These are phyloP conservation scores for Yamadazyma friedrichii DNA, from an alignment of 1,139 yeast species.

Conservation along the genomic window DNA sequence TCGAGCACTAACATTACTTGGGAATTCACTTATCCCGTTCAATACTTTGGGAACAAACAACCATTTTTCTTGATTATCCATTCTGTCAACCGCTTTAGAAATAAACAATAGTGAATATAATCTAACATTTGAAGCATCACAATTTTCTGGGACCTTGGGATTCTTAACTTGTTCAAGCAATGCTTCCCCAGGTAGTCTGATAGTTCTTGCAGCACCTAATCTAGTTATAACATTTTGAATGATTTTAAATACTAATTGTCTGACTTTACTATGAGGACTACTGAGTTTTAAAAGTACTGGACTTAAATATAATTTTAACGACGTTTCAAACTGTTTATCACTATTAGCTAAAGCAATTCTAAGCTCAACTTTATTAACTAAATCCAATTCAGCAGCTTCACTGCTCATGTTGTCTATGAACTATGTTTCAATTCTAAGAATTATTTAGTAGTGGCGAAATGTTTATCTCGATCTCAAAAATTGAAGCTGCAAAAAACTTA, in stretches of 20 bases:
- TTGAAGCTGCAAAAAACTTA: conserved; percentile 2
- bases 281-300: conserved; percentile 79
- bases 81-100: conserved; percentile 62
- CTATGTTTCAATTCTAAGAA: background rate
- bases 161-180: conserved; percentile 61
- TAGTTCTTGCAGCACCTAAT: conserved; percentile 52
- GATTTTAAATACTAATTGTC: conserved; percentile 65
- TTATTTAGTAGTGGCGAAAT: conserved; percentile 5
- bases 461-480: conserved; percentile 1
- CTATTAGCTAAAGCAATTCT: conserved; percentile 75
- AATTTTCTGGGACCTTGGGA: conserved; percentile 45
- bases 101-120: conserved; percentile 66
- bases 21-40: conserved; percentile 40
- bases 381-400: conserved; percentile 52
- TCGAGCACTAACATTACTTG: conserved; percentile 50
- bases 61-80: conserved; percentile 31
- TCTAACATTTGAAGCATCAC: conserved; percentile 54
- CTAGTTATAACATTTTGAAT: conserved; percentile 70
- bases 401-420: background rate
- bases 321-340: conserved; percentile 60
- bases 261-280: conserved; percentile 67
- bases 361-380: conserved; percentile 78
- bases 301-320: conserved; percentile 63
- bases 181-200: conserved; percentile 61
- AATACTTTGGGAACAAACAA: conserved; percentile 49